phyloP scores from a whole-genome alignment of 345 rosid species.

The Gossypium bickii region DNA sequence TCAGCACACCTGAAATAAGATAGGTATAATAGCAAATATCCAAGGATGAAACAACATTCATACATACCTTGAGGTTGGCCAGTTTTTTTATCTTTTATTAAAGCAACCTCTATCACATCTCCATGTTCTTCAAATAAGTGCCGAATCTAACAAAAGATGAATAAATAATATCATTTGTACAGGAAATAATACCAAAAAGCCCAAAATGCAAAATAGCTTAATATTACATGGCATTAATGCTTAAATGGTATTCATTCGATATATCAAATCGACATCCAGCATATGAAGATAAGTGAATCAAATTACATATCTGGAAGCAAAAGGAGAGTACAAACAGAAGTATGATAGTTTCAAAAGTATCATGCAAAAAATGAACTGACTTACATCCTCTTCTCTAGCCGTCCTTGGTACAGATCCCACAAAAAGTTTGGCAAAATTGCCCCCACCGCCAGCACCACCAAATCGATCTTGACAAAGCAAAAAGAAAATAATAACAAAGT shows the following conservation, averaged over 20 bases:
- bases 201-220: not conserved
- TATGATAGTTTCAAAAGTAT: not conserved
- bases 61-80: slow-evolving; percentile 94
- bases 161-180: slow-evolving; percentile 19
- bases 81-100: slow-evolving; percentile 91
- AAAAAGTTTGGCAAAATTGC: slow-evolving; percentile 79
- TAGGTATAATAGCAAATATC: slow-evolving; percentile 40
- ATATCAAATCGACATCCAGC: not conserved
- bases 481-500: not conserved
- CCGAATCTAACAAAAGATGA: slow-evolving; percentile 50
- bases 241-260: not conserved
- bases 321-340: not conserved
- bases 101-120: slow-evolving; percentile 86
- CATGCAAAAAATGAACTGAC: slow-evolving; percentile 19
- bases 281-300: not conserved
- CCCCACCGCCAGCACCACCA: slow-evolving; percentile 44
- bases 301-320: not conserved
- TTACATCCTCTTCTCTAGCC: slow-evolving; percentile 79
- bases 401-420: slow-evolving; percentile 97
- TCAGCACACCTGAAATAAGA: slow-evolving; percentile 75
- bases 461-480: slow-evolving; percentile 37
- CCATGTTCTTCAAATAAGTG: slow-evolving; percentile 87
- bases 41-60: slow-evolving; percentile 30
- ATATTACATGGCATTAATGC: not conserved
- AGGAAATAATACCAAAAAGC: slow-evolving; percentile 4